phyloP scores from a whole-genome alignment of 129 eudicot genomes.

The Scalesia atractyloides region DNA sequence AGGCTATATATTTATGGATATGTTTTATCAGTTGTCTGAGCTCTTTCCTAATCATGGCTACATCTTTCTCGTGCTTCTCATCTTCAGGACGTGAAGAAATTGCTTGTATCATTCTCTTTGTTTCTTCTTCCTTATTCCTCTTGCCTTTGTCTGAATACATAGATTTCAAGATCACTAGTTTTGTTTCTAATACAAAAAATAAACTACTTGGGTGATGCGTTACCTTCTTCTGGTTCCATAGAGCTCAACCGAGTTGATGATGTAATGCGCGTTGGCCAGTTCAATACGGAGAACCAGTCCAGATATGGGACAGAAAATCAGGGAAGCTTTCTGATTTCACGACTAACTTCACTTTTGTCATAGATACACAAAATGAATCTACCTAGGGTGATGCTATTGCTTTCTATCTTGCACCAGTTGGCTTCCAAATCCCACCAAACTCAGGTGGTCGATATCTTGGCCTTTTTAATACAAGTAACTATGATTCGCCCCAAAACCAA shows the following conservation, averaged over 20 bases:
- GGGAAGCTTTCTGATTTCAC: slow-evolving; percentile 20
- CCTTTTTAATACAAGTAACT: not conserved
- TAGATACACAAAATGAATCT: slow-evolving; percentile 8
- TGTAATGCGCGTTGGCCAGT: slow-evolving; percentile 20
- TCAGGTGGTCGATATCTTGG: slow-evolving; percentile 9
- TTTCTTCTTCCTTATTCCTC: no score
- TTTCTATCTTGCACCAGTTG: slow-evolving; percentile 34
- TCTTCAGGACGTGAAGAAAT: no score
- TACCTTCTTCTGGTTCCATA: no score
- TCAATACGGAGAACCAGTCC: slow-evolving; percentile 10
- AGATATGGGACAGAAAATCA: slow-evolving; percentile 25
- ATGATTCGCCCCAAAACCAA: not conserved
- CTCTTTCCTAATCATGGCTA: no score
- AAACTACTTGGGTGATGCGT: no score
- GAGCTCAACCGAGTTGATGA: not conserved
- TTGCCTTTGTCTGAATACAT: no score
- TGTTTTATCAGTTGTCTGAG: no score
- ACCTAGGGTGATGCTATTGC: not conserved
- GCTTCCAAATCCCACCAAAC: slow-evolving; percentile 27
- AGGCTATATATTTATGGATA: no score
- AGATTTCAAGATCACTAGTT: no score
- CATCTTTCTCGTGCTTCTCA: no score
- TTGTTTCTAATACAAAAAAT: no score
- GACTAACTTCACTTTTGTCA: slow-evolving; percentile 23
- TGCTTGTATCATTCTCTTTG: no score